Percentiles rank a stretch among this genome's conserved stretches.
phyloP scores from a whole-genome alignment of 768 basidiomycete genomes.

The Auriscalpium vulgare region DNA sequence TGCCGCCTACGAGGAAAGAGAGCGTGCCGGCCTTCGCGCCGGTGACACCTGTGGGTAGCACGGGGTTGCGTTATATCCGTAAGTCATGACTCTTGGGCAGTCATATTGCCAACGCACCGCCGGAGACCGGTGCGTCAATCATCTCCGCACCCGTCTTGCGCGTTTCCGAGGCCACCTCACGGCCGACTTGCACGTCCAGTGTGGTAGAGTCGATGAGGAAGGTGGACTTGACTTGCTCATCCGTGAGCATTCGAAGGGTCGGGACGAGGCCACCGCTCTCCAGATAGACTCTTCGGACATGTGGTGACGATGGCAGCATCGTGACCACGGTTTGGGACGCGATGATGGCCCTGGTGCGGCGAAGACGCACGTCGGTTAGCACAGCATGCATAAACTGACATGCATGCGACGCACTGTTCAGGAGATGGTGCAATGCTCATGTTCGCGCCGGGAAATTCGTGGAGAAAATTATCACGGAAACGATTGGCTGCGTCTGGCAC shows the following conservation, averaged over 20 bases:
- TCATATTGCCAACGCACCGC: slow-evolving; percentile 44
- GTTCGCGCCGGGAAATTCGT: slow-evolving; percentile 50
- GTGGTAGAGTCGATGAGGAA: slow-evolving; percentile 90
- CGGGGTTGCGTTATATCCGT: not conserved
- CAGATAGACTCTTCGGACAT: slow-evolving; percentile 72
- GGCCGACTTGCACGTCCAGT: slow-evolving; percentile 71
- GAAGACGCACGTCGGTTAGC: slow-evolving; percentile 1
- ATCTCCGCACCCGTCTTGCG: slow-evolving; percentile 54
- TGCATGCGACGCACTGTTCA: slow-evolving; percentile 50
- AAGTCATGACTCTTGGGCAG: not conserved
- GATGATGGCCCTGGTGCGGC: slow-evolving; percentile 44
- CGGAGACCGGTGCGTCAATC: slow-evolving; percentile 93
- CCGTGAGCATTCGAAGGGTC: slow-evolving; percentile 41
- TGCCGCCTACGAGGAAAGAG: slow-evolving; percentile 88
- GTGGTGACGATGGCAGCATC: slow-evolving; percentile 89
- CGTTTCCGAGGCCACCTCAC: slow-evolving; percentile 51
- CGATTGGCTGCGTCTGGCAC: slow-evolving; percentile 45
- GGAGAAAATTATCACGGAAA: slow-evolving; percentile 49
- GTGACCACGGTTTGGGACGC: slow-evolving; percentile 68
- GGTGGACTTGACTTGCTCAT: slow-evolving; percentile 33
- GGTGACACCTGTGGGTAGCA: slow-evolving; percentile 49
- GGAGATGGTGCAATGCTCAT: slow-evolving; percentile 57
- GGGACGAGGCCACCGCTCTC: slow-evolving; percentile 56
- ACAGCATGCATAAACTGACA: slow-evolving; percentile 3
- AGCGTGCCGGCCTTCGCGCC: slow-evolving; percentile 85